Evolutionary conservation across 2,329 filamentous ascomycete genomes (phyloP), one percentile per base, ranked within the genome.

Genomic region (Pyricularia grisea): DNA sequence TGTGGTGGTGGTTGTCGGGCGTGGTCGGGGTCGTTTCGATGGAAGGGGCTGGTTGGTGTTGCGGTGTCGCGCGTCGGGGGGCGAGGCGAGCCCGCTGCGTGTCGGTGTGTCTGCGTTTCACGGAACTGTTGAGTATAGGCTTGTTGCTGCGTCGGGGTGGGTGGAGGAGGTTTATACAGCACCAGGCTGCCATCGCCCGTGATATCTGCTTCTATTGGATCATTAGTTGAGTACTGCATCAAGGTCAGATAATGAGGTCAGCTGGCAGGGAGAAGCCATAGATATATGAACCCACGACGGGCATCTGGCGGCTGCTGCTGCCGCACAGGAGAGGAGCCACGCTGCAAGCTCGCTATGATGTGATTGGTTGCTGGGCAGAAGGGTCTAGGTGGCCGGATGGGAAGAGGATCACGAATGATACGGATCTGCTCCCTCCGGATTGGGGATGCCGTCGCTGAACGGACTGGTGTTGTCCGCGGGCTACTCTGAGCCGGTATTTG

Each of bases 381-480:
- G 28, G 33, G 33, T 17, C 64, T 33, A 14, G 28, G 9, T 9
- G 64, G 64, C 11, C 64, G 64, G 64, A 23, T 14, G 30, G 64
- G 64, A n/a, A 42, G 23, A 7, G 64, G 64, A 3, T 66, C n/a
- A 20, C 30, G 64, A 12, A 66, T 36, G 33, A 42, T 31, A 20
- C 33, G 64, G 31, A 66, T 66, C 64, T 42, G 30, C 30, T 66
- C 64, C n/a, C 33, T 66, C 17, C 33, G 64, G 31, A 66, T 66
- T 3, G 64, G 64, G 1, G 27, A 11, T 28, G 60, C 60, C 11
- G 60, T 63, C 25, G 60, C 25, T 2, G 58, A 14, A 10, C 60
- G 25, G 5, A 2, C 20, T 61, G 23, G 60, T 28, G 60, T 3
- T 27, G 60, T 28, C 12, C 5, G 60, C 20, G 25, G 25, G 25